These are phyloP conservation scores for Pseudopithomyces maydicus DNA, from an alignment of 2,329 filamentous ascomycete genomes.

Conservation along the genomic window DNA sequence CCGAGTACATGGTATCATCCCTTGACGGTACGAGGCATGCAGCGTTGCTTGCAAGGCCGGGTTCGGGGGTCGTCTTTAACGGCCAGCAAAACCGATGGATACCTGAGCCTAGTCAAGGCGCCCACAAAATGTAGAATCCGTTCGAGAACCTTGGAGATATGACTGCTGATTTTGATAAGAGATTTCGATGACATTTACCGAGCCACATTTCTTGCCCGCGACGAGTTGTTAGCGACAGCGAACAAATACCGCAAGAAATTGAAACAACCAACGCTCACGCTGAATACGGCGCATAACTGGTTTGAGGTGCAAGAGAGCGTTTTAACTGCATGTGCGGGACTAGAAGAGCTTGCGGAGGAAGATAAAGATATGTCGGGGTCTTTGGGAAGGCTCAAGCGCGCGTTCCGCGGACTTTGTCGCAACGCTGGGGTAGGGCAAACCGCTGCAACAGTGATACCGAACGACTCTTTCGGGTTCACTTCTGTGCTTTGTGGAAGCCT, in stretches of 20 bases:
- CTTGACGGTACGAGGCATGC: constrained; percentile 2
- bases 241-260: constrained; percentile 9
- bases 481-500: constrained; percentile 15
- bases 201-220: constrained; percentile 3
- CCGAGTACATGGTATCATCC: constrained; percentile 5
- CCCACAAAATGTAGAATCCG: neutral
- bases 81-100: neutral
- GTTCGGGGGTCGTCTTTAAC: constrained; percentile 3
- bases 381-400: constrained; percentile 6
- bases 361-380: constrained; percentile 9
- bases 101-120: too few relatives aligned
- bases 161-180: neutral
- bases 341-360: constrained; percentile 1
- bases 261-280: constrained; percentile 1
- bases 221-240: neutral
- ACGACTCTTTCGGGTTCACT: constrained; percentile 8
- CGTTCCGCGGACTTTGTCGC: constrained; percentile 6
- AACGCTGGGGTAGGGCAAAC: constrained; percentile 8
- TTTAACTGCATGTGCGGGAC: neutral
- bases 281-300: constrained; percentile 5
- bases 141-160: neutral
- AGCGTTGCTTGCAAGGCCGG: constrained; percentile 3
- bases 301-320: constrained; percentile 3
- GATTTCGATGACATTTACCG: constrained; percentile 7
- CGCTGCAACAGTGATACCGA: constrained; percentile 7